These are phyloP conservation scores for Neurospora sp. DNA, from an alignment of 495 filamentous ascomycete genomes.

Conservation along the genomic window DNA sequence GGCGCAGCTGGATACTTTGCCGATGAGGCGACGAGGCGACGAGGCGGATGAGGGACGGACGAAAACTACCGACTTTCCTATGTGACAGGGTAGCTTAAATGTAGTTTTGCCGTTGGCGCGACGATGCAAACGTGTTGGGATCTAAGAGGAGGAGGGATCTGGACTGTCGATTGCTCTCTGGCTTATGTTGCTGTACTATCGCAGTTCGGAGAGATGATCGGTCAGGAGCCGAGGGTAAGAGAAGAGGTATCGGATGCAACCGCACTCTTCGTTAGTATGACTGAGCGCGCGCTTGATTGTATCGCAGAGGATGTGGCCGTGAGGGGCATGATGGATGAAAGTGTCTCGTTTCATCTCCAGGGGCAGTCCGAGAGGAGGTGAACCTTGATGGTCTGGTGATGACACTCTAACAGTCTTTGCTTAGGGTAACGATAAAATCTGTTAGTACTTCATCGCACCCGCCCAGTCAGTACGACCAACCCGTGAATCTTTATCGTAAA, in stretches of 20 bases:
- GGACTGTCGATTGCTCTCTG: no score
- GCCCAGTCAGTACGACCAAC: neutral
- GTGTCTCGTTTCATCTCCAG: neutral
- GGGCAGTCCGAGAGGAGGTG: neutral
- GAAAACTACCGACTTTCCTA: neutral
- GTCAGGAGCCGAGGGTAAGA: no score
- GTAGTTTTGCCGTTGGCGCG: no score
- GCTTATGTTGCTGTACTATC: no score
- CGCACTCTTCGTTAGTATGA: neutral
- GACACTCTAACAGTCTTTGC: no score
- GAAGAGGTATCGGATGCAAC: neutral
- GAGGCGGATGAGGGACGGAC: neutral
- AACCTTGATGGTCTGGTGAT: neutral
- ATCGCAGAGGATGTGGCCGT: neutral
- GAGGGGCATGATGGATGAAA: neutral
- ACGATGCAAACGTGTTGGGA: no score
- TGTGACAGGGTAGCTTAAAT: neutral
- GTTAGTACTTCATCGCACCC: neutral
- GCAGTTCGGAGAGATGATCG: no score
- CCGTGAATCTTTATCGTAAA: no score
- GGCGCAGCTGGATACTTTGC: no score
- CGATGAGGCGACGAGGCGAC: neutral
- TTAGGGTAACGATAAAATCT: accelerated
- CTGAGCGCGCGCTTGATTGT: neutral
- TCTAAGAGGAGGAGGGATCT: neutral